A percentile compares a stretch with the other conserved stretches of the same genome.
Evolutionary conservation across 1,284 basidiomycete species (phyloP).

Genomic region (Melampsora americana): DNA sequence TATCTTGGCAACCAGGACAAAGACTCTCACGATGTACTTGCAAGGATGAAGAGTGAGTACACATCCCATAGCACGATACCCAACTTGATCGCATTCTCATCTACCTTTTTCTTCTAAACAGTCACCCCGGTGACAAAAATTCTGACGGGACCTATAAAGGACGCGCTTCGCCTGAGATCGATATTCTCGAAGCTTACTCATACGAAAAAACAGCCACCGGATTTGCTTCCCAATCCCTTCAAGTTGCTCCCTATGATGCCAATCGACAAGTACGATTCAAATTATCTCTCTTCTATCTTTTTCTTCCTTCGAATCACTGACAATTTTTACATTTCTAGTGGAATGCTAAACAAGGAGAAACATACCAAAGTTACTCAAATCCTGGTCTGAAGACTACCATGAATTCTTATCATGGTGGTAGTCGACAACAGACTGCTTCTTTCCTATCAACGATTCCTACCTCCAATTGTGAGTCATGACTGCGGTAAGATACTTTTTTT

Average conservation of each 20-base stretch:
- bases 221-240: slow-evolving; percentile 49
- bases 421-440: slow-evolving; percentile 52
- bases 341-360: slow-evolving; percentile 9
- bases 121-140: slow-evolving; percentile 51
- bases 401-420: slow-evolving; percentile 50
- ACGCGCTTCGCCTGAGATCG: slow-evolving; percentile 52
- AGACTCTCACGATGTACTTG: slow-evolving; percentile 52
- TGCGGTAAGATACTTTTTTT: slow-evolving; percentile 46
- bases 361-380: slow-evolving; percentile 31
- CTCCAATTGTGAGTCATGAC: slow-evolving; percentile 48
- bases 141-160: slow-evolving; percentile 50
- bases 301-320: background rate
- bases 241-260: slow-evolving; percentile 51
- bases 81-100: slow-evolving; percentile 46
- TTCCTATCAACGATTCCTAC: slow-evolving; percentile 48
- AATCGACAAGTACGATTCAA: slow-evolving; percentile 47
- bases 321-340: slow-evolving; percentile 9
- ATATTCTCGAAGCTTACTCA: slow-evolving; percentile 52
- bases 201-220: slow-evolving; percentile 45
- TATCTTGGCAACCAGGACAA: slow-evolving; percentile 50
- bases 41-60: slow-evolving; percentile 46
- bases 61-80: background rate
- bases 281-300: background rate
- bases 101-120: slow-evolving; percentile 47
- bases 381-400: slow-evolving; percentile 44